phyloP scores from a whole-genome alignment of 108 stramenopile species.

The Stephanodiscus minutulus region DNA sequence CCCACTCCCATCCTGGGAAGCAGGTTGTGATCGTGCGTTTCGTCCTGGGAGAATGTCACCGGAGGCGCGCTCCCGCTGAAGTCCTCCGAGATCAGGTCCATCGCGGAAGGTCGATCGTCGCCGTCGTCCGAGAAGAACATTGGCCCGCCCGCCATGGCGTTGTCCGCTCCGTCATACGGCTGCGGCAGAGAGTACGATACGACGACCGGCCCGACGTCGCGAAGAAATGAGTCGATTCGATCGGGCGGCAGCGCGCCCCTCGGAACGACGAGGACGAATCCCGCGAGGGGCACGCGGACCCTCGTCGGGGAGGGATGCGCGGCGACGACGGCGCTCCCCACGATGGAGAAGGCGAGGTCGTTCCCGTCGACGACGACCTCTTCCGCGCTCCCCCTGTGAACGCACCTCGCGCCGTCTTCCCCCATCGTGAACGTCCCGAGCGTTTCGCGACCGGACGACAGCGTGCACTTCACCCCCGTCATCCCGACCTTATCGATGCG shows the following conservation, averaged over 20 bases:
- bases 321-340: conserved; percentile 26
- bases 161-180: background rate
- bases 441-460: background rate
- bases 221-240: background rate
- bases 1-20: conserved; percentile 49
- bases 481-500: conserved; percentile 25
- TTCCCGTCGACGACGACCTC: conserved; percentile 5
- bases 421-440: conserved; percentile 7
- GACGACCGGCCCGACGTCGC: conserved; percentile 7
- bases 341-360: conserved; percentile 32
- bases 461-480: conserved; percentile 18
- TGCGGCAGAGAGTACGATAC: conserved; percentile 15
- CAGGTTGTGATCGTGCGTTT: conserved; percentile 48
- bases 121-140: conserved; percentile 33
- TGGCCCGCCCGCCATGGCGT: conserved; percentile 49
- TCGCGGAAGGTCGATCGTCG: background rate
- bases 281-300: conserved; percentile 37
- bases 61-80: conserved; percentile 43
- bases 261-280: conserved; percentile 21
- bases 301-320: background rate
- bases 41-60: conserved; percentile 47
- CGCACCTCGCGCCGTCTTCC: conserved; percentile 10
- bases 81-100: conserved; percentile 32
- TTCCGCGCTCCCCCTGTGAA: conserved; percentile 18
- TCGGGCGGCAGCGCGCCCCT: background rate